Evolutionary conservation across 2,329 filamentous ascomycete species (phyloP).

Genomic region (Neophaeococcomyces aloes): DNA sequence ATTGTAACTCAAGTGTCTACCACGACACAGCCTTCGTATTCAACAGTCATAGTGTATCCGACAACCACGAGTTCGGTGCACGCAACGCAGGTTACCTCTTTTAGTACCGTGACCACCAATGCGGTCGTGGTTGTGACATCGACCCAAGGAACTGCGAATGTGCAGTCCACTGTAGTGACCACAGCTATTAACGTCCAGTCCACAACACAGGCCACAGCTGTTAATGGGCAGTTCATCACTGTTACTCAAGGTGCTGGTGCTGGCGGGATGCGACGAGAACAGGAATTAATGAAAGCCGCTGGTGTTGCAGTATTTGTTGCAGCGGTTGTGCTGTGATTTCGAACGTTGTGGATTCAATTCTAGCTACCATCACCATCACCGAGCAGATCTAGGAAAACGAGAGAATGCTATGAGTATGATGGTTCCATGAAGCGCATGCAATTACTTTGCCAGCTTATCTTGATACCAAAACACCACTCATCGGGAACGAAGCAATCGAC

Average conservation of each 20-base stretch:
- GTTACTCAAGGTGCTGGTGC: slow-evolving; percentile 4
- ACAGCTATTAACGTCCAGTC: neutral
- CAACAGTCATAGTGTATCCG: neutral
- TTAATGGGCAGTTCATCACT: neutral
- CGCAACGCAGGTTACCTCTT: neutral
- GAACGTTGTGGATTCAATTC: too few relatives aligned
- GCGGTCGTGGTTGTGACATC: neutral
- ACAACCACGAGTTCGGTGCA: neutral
- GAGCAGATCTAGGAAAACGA: too few relatives aligned
- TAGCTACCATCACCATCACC: too few relatives aligned
- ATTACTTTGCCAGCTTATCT: too few relatives aligned
- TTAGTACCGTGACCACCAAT: neutral
- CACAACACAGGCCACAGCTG: neutral
- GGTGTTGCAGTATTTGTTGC: neutral
- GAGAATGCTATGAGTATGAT: too few relatives aligned
- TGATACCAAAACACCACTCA: too few relatives aligned
- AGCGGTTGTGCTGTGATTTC: neutral
- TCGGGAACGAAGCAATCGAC: too few relatives aligned
- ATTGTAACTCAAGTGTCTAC: neutral
- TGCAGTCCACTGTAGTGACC: too few relatives aligned
- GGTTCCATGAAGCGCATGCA: too few relatives aligned
- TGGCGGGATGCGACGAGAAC: neutral
- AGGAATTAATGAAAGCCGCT: neutral
- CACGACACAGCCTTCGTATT: neutral
- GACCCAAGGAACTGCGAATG: neutral